phyloP scores from a whole-genome alignment of 2,329 filamentous ascomycete genomes.

The Fusarium goolgardi region DNA sequence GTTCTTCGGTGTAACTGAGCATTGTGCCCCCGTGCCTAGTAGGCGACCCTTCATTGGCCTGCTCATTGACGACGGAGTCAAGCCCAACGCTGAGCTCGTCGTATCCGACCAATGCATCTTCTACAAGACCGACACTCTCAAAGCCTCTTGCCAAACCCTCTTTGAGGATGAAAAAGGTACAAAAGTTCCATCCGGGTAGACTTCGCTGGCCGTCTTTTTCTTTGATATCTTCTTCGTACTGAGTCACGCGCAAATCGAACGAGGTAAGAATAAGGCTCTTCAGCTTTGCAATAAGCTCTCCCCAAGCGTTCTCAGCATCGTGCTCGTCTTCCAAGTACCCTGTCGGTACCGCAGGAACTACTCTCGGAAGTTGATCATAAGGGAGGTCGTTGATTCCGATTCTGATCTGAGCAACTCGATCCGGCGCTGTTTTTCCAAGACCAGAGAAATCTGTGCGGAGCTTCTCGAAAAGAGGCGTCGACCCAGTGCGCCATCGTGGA shows the following conservation, averaged over 20 bases:
- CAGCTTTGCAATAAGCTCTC: slow-evolving; percentile 85
- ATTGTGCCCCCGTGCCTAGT: slow-evolving; percentile 79
- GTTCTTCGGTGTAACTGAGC: slow-evolving; percentile 76
- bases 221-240: slow-evolving; percentile 97
- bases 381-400: slow-evolving; percentile 77
- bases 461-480: slow-evolving; percentile 88
- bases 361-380: slow-evolving; percentile 71
- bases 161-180: slow-evolving; percentile 98
- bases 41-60: slow-evolving; percentile 67
- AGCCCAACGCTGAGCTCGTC: slow-evolving; percentile 92
- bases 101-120: slow-evolving; percentile 94
- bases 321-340: slow-evolving; percentile 77
- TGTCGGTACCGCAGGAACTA: slow-evolving; percentile 71
- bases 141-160: slow-evolving; percentile 94
- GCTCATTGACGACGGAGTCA: slow-evolving; percentile 83
- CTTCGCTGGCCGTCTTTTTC: slow-evolving; percentile 90
- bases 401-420: slow-evolving; percentile 87
- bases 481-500: slow-evolving; percentile 82
- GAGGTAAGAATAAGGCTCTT: slow-evolving; percentile 88
- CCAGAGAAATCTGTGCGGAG: slow-evolving; percentile 90
- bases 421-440: slow-evolving; percentile 73
- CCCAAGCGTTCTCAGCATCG: slow-evolving; percentile 85
- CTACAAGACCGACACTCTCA: slow-evolving; percentile 94
- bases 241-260: slow-evolving; percentile 88
- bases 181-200: slow-evolving; percentile 98